A percentile compares a stretch with the other conserved stretches of the same genome.
Evolutionary conservation across 2,329 filamentous ascomycete species (phyloP).

Genomic region (Pseudocercospora fijiensis): DNA sequence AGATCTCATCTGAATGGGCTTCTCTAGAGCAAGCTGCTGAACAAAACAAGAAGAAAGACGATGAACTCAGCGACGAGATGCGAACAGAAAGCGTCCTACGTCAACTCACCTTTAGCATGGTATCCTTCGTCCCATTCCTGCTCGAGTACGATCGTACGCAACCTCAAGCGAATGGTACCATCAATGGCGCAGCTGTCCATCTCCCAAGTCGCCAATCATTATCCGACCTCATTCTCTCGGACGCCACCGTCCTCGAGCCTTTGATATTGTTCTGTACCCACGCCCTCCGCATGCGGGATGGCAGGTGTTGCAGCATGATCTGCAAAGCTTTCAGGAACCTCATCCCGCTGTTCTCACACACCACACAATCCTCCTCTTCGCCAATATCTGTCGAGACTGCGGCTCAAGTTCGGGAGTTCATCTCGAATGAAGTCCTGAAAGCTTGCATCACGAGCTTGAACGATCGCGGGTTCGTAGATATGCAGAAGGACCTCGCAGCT

Average conservation of each 20-base stretch:
- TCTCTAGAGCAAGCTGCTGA: slow-evolving; percentile 62
- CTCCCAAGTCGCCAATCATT: slow-evolving; percentile 51
- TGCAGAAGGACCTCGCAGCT: slow-evolving; percentile 86
- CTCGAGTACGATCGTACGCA: slow-evolving; percentile 65
- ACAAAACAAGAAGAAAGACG: slow-evolving; percentile 63
- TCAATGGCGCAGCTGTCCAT: slow-evolving; percentile 8
- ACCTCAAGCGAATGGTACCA: slow-evolving; percentile 7
- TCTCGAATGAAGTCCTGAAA: slow-evolving; percentile 83
- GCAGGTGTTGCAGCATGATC: slow-evolving; percentile 80
- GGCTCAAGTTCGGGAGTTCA: slow-evolving; percentile 77
- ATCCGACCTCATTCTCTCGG: slow-evolving; percentile 77
- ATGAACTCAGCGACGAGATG: slow-evolving; percentile 88
- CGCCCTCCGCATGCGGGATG: slow-evolving; percentile 84
- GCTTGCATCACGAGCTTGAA: slow-evolving; percentile 87
- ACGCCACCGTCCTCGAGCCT: slow-evolving; percentile 77
- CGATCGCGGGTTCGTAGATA: slow-evolving; percentile 93
- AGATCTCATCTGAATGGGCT: slow-evolving; percentile 85
- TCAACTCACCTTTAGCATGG: slow-evolving; percentile 86
- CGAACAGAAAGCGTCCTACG: slow-evolving; percentile 93
- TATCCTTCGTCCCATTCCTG: slow-evolving; percentile 86
- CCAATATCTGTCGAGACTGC: slow-evolving; percentile 44
- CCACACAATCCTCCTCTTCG: slow-evolving; percentile 19
- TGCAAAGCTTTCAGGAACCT: slow-evolving; percentile 83
- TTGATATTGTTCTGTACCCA: slow-evolving; percentile 90
- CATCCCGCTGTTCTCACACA: slow-evolving; percentile 69